A percentile compares a stretch with the other conserved stretches of the same genome.
Evolutionary conservation across 2,329 filamentous ascomycete species (phyloP).

Genomic region (Epichloe amarillans): DNA sequence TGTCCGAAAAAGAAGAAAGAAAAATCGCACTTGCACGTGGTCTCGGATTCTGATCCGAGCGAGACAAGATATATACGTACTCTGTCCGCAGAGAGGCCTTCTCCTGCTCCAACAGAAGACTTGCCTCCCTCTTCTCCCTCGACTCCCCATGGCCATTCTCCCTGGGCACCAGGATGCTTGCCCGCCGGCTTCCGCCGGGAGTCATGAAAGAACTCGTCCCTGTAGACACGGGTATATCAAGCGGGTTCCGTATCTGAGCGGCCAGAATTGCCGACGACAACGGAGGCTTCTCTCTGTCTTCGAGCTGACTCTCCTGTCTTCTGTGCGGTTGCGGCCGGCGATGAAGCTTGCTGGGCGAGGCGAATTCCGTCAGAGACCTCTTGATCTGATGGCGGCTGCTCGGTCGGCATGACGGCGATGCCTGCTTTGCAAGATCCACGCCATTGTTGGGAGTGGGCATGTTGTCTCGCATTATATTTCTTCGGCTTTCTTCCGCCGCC

Average conservation of each 20-base stretch:
- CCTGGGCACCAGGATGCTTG: constrained; percentile 24
- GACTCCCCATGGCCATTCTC: constrained; percentile 19
- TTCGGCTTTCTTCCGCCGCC: not conserved
- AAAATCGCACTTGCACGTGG: not conserved
- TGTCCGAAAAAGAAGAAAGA: not conserved
- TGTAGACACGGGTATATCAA: constrained; percentile 33
- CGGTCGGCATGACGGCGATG: constrained; percentile 8
- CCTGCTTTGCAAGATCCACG: not conserved
- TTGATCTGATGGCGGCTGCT: constrained; percentile 37
- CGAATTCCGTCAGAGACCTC: constrained; percentile 41
- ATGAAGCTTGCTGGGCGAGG: constrained; percentile 30
- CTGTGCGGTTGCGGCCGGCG: constrained; percentile 25
- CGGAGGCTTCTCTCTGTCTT: constrained; percentile 15
- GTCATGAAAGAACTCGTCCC: constrained; percentile 30
- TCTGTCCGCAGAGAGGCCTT: constrained; percentile 18
- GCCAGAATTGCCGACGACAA: constrained; percentile 2
- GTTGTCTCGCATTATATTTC: not conserved
- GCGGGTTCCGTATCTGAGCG: constrained; percentile 24
- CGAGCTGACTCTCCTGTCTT: constrained; percentile 14
- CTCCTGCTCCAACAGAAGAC: constrained; percentile 24
- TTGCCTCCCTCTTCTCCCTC: constrained; percentile 30
- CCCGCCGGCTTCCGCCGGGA: constrained; percentile 29
- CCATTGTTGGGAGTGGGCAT: constrained; percentile 7
- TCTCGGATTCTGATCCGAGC: not conserved
- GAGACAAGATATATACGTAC: constrained; percentile 12